These are phyloP conservation scores for Trametes elegans DNA, from an alignment of 768 basidiomycete species.

Conservation along the genomic window DNA sequence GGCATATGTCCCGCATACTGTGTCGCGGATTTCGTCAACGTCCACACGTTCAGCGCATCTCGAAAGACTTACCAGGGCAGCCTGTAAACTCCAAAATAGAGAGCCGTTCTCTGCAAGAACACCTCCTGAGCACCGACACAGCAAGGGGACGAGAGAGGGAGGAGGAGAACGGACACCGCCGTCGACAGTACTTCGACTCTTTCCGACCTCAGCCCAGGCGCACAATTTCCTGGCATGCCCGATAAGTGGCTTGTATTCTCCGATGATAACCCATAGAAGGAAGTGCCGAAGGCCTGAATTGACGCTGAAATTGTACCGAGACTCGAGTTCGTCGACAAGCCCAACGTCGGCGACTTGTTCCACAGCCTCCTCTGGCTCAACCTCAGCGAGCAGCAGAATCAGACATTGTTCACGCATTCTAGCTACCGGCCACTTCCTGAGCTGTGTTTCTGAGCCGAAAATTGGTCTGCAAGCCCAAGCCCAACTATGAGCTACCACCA, in stretches of 20 bases:
- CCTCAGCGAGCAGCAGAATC: neutral
- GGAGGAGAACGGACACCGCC: no score
- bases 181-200: no score
- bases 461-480: neutral
- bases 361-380: neutral
- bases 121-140: neutral
- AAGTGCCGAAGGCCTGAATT: neutral
- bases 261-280: neutral
- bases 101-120: neutral
- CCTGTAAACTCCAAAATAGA: constrained; percentile 21
- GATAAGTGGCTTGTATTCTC: neutral
- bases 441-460: no score
- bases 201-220: neutral
- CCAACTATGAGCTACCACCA: constrained; percentile 27
- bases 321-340: no score
- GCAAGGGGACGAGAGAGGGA: neutral
- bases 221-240: neutral
- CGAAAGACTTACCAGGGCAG: constrained; percentile 24
- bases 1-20: constrained; percentile 72
- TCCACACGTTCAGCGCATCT: neutral
- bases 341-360: neutral
- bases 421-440: no score
- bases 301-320: neutral
- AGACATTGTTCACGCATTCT: no score
- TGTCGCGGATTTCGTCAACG: neutral